Percentiles rank a stretch among this genome's conserved stretches.
Evolutionary conservation across 371 early-diverging fungal species (phyloP).

Genomic region (Choanephora cucurbitarum): DNA sequence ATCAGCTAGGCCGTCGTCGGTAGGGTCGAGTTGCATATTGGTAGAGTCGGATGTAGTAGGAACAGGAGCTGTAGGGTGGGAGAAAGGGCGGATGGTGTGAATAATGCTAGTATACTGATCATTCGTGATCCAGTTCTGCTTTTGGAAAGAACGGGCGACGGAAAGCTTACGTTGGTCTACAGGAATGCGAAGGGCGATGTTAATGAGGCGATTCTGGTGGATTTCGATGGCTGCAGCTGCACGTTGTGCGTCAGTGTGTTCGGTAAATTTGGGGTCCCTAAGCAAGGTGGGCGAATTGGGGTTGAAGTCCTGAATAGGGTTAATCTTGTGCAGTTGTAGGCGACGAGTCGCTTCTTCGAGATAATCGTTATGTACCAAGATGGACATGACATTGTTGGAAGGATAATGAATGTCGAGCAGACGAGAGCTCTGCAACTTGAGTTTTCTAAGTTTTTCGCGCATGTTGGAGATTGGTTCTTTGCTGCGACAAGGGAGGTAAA

Average conservation of each 20-base stretch:
- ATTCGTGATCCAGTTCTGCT: neutral
- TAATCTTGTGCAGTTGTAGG: neutral
- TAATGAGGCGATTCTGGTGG: neutral
- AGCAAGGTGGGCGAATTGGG: neutral
- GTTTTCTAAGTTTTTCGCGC: neutral
- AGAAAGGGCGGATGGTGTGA: too few relatives aligned
- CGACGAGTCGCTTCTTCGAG: too few relatives aligned
- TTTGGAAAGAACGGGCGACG: neutral
- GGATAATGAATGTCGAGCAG: neutral
- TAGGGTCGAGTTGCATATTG: neutral
- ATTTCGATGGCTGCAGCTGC: neutral
- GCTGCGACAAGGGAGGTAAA: neutral
- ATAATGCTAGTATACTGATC: too few relatives aligned
- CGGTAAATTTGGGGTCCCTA: neutral
- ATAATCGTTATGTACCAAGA: neutral
- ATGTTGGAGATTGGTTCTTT: neutral
- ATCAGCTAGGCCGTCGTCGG: neutral
- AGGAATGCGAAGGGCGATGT: neutral
- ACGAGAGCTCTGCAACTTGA: neutral
- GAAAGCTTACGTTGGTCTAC: neutral
- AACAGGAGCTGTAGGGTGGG: neutral
- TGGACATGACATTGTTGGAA: neutral
- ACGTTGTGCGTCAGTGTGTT: neutral
- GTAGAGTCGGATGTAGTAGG: neutral
- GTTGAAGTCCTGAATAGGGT: neutral